Evolutionary conservation across 768 basidiomycete genomes (phyloP), one percentile per base, ranked within the genome.

Genomic region (Rhizopogon vinicolor): DNA sequence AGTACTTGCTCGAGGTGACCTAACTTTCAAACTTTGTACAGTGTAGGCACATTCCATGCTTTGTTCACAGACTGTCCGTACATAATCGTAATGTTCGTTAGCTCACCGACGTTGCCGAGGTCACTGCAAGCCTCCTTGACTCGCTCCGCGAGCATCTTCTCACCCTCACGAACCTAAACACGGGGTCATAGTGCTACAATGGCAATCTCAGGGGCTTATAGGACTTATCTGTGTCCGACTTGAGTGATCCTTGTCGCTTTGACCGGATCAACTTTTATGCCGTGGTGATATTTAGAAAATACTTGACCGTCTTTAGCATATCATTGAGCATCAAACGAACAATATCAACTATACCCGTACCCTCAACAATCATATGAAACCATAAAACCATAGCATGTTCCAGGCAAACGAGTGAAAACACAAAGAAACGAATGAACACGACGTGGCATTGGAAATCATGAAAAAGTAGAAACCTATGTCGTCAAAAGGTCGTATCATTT

Each of bases 121-220:
- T 98, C 96, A 42, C 72, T 62, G 75, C 93, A 94, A n/a, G 96
- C 94, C 72, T 90, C 87, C 76, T 93, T 91, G 76, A 97, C 92
- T 67, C 96, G 92, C 59, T 72, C 81, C 46, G 71, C 46, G 62
- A 98, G 82, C 18, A 93, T 96, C 85, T 95, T 94, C 79, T 98
- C 94, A 62, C 95, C 95, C 75, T 97, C 93, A 65, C 96, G 91
- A 50, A 98, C 93, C 96, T 96, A 98, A 57, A 95, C 87, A 78
- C 96, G 91, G 49, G 94, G 94, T 25, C 4, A 25, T 25, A 25
- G 25, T 25, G 4, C 4, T 25, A 25, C 25, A 4, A 25, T 25
- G 25, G 25, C 25, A 25, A 25, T 25, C 25, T 25, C 4, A 25
- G 25, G 25, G 25, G 25, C 25, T 25, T 25, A 25, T 25, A 25